These are phyloP conservation scores for Lipomyces spencermartinsiae DNA, from an alignment of 805 yeast species.

Conservation along the genomic window DNA sequence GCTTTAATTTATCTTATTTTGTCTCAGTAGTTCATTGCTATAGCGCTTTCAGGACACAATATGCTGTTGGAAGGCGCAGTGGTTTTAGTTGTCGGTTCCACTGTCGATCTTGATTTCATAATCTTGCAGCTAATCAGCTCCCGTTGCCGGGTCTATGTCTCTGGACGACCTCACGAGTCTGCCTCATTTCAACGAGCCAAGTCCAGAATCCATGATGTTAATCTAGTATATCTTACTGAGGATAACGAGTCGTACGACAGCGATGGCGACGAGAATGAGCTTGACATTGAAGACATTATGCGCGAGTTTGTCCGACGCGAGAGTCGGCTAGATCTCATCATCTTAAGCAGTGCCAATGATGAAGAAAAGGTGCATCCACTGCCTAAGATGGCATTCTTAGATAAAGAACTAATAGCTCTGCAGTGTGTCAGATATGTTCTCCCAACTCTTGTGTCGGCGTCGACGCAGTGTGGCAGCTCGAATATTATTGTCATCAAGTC, in stretches of 20 bases:
- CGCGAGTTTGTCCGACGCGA: slow-evolving; percentile 25
- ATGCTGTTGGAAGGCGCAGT: slow-evolving; percentile 29
- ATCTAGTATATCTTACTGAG: slow-evolving; percentile 14
- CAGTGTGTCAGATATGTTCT: slow-evolving; percentile 18
- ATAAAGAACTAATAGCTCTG: background rate
- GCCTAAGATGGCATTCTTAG: background rate
- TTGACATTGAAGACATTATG: slow-evolving; percentile 2
- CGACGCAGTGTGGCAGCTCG: slow-evolving; percentile 24
- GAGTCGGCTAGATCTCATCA: slow-evolving; percentile 28
- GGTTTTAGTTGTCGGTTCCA: slow-evolving; percentile 30
- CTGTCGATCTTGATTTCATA: slow-evolving; percentile 31
- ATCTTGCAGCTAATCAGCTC: slow-evolving; percentile 32
- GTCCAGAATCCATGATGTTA: slow-evolving; percentile 17
- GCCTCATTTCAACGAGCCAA: slow-evolving; percentile 27
- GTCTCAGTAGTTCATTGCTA: background rate
- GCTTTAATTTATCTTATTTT: no score
- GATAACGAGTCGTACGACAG: background rate
- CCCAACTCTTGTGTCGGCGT: slow-evolving; percentile 22
- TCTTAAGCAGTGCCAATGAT: slow-evolving; percentile 23
- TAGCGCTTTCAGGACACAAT: background rate
- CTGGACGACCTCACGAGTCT: slow-evolving; percentile 24
- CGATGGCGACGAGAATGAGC: slow-evolving; percentile 9
- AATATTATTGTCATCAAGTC: slow-evolving; percentile 25
- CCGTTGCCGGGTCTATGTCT: slow-evolving; percentile 28
- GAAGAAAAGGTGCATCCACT: slow-evolving; percentile 15